These are phyloP conservation scores for Cyclocybe aegerita DNA, from an alignment of 768 basidiomycete species.

Conservation along the genomic window DNA sequence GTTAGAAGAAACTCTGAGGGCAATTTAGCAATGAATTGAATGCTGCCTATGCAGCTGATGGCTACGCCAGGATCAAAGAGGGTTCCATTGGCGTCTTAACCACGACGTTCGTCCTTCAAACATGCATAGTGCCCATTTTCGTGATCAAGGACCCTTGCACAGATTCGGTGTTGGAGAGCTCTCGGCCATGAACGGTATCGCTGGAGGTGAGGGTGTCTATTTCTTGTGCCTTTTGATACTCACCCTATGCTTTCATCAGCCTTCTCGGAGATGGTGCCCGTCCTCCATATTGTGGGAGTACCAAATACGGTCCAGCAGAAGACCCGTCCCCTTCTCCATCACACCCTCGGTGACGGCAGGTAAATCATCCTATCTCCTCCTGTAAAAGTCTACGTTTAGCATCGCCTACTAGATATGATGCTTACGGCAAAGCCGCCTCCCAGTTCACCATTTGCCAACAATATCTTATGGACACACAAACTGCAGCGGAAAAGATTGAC, in stretches of 20 bases:
- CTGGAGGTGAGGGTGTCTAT: slow-evolving; percentile 49
- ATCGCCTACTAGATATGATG: slow-evolving; percentile 36
- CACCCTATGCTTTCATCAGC: slow-evolving; percentile 34
- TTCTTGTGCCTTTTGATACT: not conserved
- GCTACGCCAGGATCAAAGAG: slow-evolving; percentile 80
- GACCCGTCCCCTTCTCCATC: slow-evolving; percentile 73
- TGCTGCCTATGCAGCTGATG: slow-evolving; percentile 89
- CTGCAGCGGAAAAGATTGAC: slow-evolving; percentile 72
- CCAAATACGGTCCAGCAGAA: slow-evolving; percentile 75
- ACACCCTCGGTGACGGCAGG: slow-evolving; percentile 81
- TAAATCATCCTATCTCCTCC: slow-evolving; percentile 28
- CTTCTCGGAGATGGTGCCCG: slow-evolving; percentile 84
- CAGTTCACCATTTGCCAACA: slow-evolving; percentile 73
- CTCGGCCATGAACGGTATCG: slow-evolving; percentile 82
- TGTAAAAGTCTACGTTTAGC: slow-evolving; percentile 16
- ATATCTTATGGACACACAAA: slow-evolving; percentile 46
- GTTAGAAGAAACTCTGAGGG: not conserved
- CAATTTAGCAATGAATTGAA: slow-evolving; percentile 72
- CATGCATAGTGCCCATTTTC: not conserved
- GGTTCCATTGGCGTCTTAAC: slow-evolving; percentile 61
- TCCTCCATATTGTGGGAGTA: slow-evolving; percentile 83
- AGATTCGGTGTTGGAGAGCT: slow-evolving; percentile 92
- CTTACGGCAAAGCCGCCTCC: slow-evolving; percentile 69
- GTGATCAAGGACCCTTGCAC: not conserved
- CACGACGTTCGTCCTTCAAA: slow-evolving; percentile 18